Percentiles rank a stretch among this genome's conserved stretches.
Evolutionary conservation across 2,329 filamentous ascomycete genomes (phyloP).

Genomic region (Aureobasidium sp.): DNA sequence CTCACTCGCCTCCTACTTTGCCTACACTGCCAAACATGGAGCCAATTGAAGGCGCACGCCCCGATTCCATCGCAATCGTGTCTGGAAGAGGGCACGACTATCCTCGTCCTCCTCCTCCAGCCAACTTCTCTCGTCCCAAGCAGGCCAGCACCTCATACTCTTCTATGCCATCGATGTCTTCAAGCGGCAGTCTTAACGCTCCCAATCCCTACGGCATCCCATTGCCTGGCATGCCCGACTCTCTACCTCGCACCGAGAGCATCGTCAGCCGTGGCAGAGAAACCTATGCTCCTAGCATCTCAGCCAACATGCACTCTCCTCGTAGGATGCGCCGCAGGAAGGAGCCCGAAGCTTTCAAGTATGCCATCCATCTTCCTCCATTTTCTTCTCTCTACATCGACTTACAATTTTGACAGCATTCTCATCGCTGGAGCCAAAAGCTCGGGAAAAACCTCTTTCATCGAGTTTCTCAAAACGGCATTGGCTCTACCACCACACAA

Average conservation of each 20-base stretch:
- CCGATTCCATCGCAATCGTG: slow-evolving; percentile 56
- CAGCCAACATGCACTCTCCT: slow-evolving; percentile 88
- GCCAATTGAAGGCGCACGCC: slow-evolving; percentile 57
- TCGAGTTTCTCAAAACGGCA: slow-evolving; percentile 87
- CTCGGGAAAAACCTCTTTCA: slow-evolving; percentile 92
- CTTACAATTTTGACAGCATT: slow-evolving; percentile 51
- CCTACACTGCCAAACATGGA: slow-evolving; percentile 47
- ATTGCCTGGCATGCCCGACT: slow-evolving; percentile 19
- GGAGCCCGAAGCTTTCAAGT: slow-evolving; percentile 98
- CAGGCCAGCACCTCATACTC: background rate
- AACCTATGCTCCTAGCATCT: slow-evolving; percentile 87
- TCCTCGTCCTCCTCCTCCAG: slow-evolving; percentile 23
- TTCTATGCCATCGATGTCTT: slow-evolving; percentile 6
- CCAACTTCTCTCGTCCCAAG: slow-evolving; percentile 33
- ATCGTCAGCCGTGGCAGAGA: slow-evolving; percentile 96
- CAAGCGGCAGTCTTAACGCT: slow-evolving; percentile 13
- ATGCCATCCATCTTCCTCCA: slow-evolving; percentile 38
- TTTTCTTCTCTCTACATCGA: background rate
- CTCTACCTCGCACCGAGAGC: slow-evolving; percentile 67
- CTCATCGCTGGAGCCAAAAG: slow-evolving; percentile 81
- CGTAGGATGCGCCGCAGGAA: slow-evolving; percentile 87
- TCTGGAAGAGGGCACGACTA: slow-evolving; percentile 41
- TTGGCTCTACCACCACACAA: slow-evolving; percentile 78
- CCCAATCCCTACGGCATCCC: slow-evolving; percentile 24
- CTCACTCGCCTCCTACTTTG: slow-evolving; percentile 54